phyloP scores from a whole-genome alignment of 2,329 filamentous ascomycete species.

The Trichoderma pleuroti region DNA sequence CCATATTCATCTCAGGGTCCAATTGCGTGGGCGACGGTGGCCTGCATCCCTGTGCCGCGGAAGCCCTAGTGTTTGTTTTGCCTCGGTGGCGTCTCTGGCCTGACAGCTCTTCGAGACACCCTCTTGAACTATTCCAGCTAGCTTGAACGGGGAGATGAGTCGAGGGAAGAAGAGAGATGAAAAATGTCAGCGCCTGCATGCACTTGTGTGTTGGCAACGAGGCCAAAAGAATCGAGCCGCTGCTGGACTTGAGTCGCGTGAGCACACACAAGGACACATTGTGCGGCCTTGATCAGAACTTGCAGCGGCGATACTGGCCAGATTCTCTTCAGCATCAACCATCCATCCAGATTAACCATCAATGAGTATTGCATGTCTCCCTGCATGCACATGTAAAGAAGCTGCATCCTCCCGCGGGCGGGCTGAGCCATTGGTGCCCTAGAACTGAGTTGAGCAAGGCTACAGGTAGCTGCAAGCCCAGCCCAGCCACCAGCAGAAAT shows the following conservation, averaged over 20 bases:
- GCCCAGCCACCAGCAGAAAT: neutral
- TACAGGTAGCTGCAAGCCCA: neutral
- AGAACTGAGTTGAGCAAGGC: neutral
- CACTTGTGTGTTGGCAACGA: neutral
- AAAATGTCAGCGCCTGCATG: neutral
- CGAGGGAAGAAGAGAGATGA: neutral
- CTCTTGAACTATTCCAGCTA: neutral
- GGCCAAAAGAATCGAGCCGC: neutral
- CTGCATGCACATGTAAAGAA: neutral
- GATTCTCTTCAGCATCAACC: neutral
- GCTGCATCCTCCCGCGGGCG: neutral
- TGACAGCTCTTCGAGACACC: neutral
- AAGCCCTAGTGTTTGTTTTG: conserved; percentile 3
- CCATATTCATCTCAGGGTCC: conserved; percentile 11
- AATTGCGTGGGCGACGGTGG: neutral
- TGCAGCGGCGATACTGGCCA: neutral
- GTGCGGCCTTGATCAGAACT: neutral
- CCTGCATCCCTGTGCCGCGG: conserved; percentile 1
- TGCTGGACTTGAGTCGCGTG: neutral
- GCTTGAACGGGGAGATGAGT: neutral
- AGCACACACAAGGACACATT: neutral
- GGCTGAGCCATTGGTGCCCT: neutral
- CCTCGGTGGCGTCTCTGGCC: conserved; percentile 5
- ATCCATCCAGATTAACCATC: neutral
- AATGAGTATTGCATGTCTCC: neutral